Conservation (phyloP, 2,329 filamentous ascomycete genomes). For the Penicillium crustosum region DNA sequence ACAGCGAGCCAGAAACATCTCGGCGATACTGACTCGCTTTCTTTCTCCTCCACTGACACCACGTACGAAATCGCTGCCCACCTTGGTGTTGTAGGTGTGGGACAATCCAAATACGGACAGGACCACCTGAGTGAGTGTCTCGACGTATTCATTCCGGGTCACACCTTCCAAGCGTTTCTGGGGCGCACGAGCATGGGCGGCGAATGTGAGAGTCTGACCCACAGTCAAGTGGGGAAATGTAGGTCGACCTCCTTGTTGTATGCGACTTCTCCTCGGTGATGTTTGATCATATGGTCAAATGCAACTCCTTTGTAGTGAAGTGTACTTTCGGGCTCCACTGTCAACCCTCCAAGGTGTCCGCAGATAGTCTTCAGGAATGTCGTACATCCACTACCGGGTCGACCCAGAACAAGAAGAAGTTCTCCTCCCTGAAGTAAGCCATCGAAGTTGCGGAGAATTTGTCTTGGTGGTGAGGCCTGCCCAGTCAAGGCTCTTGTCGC, state of each 20-base stretch:
- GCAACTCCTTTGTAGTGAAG: constrained; percentile 13
- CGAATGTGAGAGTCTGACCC: constrained; percentile 73
- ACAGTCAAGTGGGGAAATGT: constrained; percentile 64
- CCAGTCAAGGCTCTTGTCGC: constrained; percentile 16
- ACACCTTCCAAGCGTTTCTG: constrained; percentile 17
- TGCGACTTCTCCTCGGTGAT: constrained; percentile 12
- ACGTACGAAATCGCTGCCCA: constrained; percentile 53
- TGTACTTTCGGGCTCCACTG: constrained; percentile 1
- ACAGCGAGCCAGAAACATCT: constrained; percentile 46
- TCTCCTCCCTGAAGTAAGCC: constrained; percentile 43
- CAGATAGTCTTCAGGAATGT: constrained; percentile 55
- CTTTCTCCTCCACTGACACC: constrained; percentile 59
- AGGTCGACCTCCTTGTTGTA: constrained; percentile 15
- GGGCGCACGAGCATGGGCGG: constrained; percentile 60
- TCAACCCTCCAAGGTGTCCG: constrained; percentile 35
- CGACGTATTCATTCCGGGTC: constrained; percentile 36
- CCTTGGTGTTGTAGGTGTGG: constrained; percentile 51
- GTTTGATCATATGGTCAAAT: constrained; percentile 8
- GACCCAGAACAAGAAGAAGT: constrained; percentile 51
- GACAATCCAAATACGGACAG: constrained; percentile 36
- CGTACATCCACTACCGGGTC: constrained; percentile 52
- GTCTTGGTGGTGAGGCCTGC: constrained; percentile 33
- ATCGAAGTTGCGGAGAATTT: constrained; percentile 23
- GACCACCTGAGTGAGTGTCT: constrained; percentile 44
- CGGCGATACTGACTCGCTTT: constrained; percentile 60